A percentile compares a stretch with the other conserved stretches of the same genome.
Conservation (phyloP, 176 grass and related monocot genomes). For the Hsuehochloa calcarea region DNA sequence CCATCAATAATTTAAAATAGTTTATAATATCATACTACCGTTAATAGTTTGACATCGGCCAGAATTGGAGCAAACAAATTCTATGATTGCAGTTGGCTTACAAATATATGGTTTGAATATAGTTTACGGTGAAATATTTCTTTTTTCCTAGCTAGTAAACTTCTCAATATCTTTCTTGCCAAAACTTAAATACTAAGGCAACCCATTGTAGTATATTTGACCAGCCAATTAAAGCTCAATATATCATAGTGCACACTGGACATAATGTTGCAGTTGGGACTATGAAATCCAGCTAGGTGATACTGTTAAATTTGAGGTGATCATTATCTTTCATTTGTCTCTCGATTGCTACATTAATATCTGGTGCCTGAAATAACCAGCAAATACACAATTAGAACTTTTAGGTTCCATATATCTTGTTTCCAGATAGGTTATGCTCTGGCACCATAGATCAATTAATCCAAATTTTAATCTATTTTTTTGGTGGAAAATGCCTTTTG, state of each 20-base stretch:
- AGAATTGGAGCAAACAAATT: constrained; percentile 14
- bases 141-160: background rate
- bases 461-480: background rate
- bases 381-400: background rate
- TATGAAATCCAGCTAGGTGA: background rate
- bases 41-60: background rate
- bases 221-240: constrained; percentile 12
- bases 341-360: background rate
- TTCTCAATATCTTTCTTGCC: background rate
- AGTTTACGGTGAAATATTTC: background rate
- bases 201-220: constrained; percentile 1
- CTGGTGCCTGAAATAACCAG: background rate
- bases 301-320: background rate
- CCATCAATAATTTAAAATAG: constrained; percentile 3
- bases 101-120: constrained; percentile 19
- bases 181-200: background rate
- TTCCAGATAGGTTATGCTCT: background rate
- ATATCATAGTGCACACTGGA: background rate
- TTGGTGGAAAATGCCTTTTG: background rate
- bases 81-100: background rate
- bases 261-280: background rate
- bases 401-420: constrained; percentile 17
- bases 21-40: background rate
- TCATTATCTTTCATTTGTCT: background rate
- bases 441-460: background rate